These are phyloP conservation scores for Hypomyces perniciosus DNA, from an alignment of 2,329 filamentous ascomycete species.

Conservation along the genomic window DNA sequence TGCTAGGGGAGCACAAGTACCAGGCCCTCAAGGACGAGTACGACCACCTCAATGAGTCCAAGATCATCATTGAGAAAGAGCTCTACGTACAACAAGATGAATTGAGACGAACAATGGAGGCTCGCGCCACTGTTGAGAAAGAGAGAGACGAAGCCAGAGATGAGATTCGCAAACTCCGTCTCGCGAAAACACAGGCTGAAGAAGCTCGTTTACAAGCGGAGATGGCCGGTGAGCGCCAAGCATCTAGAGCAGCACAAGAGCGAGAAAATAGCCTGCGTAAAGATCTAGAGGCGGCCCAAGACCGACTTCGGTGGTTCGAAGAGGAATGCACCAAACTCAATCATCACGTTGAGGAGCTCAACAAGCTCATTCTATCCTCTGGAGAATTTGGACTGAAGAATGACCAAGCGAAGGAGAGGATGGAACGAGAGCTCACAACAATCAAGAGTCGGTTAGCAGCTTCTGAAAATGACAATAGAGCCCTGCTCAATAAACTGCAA, in stretches of 20 bases:
- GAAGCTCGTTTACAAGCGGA: constrained; percentile 81
- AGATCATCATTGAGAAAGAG: constrained; percentile 97
- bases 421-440: constrained; percentile 86
- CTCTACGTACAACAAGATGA: constrained; percentile 94
- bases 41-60: constrained; percentile 81
- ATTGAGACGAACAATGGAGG: constrained; percentile 77
- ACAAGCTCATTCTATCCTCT: constrained; percentile 80
- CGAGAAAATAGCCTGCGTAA: constrained; percentile 69
- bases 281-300: constrained; percentile 74
- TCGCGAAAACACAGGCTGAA: constrained; percentile 79
- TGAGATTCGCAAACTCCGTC: constrained; percentile 75
- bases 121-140: constrained; percentile 70
- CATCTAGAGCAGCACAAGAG: constrained; percentile 72
- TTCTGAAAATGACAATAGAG: constrained; percentile 93
- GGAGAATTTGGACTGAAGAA: constrained; percentile 84
- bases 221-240: constrained; percentile 69
- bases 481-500: constrained; percentile 92
- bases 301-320: constrained; percentile 72
- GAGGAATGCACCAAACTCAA: constrained; percentile 71
- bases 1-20: constrained; percentile 85
- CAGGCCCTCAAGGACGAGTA: constrained; percentile 77
- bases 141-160: constrained; percentile 84
- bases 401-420: constrained; percentile 87
- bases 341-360: constrained; percentile 76
- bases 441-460: constrained; percentile 83